phyloP scores from a whole-genome alignment of 768 basidiomycete genomes.

The Boletus subparvulus region DNA sequence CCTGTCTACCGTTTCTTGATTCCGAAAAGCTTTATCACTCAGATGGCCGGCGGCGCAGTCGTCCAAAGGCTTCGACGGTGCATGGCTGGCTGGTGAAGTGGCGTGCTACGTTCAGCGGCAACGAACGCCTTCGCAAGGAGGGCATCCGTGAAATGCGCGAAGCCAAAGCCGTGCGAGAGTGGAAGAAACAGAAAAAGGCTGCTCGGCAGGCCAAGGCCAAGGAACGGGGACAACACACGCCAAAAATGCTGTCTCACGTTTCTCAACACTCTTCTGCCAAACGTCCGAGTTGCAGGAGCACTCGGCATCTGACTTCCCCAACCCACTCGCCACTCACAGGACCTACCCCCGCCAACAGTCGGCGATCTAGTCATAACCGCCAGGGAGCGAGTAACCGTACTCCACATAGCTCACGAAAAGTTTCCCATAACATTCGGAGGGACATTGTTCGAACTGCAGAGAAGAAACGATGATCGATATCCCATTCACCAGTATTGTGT shows the following conservation, averaged over 20 bases:
- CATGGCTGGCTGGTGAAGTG: constrained; percentile 82
- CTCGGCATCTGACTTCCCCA: constrained; percentile 14
- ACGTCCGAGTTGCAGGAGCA: constrained; percentile 6
- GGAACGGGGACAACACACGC: constrained; percentile 12
- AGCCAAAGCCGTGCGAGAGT: constrained; percentile 40
- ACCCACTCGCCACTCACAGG: constrained; percentile 12
- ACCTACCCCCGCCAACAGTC: constrained; percentile 12
- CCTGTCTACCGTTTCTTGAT: not conserved
- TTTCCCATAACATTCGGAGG: constrained; percentile 15
- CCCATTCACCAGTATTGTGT: constrained; percentile 9
- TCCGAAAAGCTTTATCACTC: constrained; percentile 32
- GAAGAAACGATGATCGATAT: constrained; percentile 5
- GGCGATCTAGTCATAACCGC: constrained; percentile 20
- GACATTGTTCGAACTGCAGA: constrained; percentile 1
- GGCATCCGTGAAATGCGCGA: constrained; percentile 73
- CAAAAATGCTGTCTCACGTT: constrained; percentile 2
- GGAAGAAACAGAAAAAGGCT: constrained; percentile 28
- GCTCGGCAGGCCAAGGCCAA: constrained; percentile 20
- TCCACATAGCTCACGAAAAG: constrained; percentile 20
- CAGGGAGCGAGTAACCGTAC: constrained; percentile 4
- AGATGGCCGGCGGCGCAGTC: constrained; percentile 43
- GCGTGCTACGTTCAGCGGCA: constrained; percentile 66
- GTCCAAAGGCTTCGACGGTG: constrained; percentile 54
- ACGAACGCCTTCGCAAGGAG: constrained; percentile 59
- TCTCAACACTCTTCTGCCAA: constrained; percentile 12